Percentiles rank a stretch among this genome's conserved stretches.
Conservation (phyloP, 2,329 filamentous ascomycete species). For the Gaeumannomyces sp. region DNA sequence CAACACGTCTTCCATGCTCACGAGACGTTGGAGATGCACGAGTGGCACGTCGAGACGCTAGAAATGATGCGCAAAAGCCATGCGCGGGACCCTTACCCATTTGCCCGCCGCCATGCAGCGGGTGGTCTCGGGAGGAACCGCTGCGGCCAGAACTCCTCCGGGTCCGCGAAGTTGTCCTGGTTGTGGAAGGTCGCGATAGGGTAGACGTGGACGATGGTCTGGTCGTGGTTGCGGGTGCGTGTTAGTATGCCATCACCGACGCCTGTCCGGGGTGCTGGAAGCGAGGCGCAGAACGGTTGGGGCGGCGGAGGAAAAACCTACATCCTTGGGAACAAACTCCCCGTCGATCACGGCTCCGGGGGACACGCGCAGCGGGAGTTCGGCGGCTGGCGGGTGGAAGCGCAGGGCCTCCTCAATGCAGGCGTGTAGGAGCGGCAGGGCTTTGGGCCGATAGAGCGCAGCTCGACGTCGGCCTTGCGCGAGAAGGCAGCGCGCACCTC, state of each 20-base stretch:
- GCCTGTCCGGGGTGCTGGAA: neutral
- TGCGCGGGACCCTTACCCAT: too few relatives aligned
- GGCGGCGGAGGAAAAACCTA: too few relatives aligned
- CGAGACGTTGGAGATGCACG: too few relatives aligned
- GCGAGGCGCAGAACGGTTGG: neutral
- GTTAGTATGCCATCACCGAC: neutral
- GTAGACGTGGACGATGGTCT: neutral
- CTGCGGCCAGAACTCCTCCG: neutral
- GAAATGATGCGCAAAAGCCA: too few relatives aligned
- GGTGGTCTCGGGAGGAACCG: conserved; percentile 2
- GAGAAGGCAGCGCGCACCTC: neutral
- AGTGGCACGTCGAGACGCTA: too few relatives aligned
- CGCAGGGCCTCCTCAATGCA: conserved; percentile 30
- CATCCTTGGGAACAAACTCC: neutral
- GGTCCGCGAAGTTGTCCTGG: neutral
- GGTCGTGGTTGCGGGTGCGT: neutral
- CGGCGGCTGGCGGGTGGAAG: conserved; percentile 26
- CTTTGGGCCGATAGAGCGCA: neutral
- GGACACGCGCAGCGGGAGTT: neutral
- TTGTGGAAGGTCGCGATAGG: neutral
- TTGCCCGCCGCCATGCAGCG: too few relatives aligned
- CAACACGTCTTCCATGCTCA: too few relatives aligned
- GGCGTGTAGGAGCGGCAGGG: conserved; percentile 24
- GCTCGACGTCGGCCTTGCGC: neutral
- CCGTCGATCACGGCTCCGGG: neutral